Percentiles rank a stretch among this genome's conserved stretches.
phyloP scores from a whole-genome alignment of 2,329 filamentous ascomycete genomes.

The Hypoxylon sp. region DNA sequence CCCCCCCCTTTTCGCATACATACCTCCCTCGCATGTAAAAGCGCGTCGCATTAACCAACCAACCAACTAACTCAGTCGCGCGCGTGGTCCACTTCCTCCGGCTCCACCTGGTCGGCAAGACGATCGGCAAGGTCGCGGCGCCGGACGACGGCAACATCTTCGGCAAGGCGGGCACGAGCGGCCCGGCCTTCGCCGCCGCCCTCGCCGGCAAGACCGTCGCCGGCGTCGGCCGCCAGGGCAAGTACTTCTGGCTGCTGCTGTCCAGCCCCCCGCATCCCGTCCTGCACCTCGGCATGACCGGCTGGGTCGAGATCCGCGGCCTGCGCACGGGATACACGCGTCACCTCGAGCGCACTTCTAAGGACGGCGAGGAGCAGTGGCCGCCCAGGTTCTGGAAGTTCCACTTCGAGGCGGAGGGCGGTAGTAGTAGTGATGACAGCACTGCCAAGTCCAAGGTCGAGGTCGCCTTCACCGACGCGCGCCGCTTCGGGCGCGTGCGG shows the following conservation, averaged over 20 bases:
- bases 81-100: conserved; percentile 86
- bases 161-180: conserved; percentile 86
- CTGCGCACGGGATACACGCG: conserved; percentile 80
- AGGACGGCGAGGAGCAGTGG: conserved; percentile 71
- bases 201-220: conserved; percentile 76
- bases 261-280: conserved; percentile 84
- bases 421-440: too few relatives aligned
- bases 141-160: conserved; percentile 86
- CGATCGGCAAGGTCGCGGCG: conserved; percentile 72
- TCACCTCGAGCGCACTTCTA: conserved; percentile 80
- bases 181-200: conserved; percentile 74
- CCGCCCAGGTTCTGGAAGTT: conserved; percentile 94
- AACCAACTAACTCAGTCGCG: conserved; percentile 73
- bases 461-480: conserved; percentile 83
- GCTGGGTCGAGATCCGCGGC: conserved; percentile 89
- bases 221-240: conserved; percentile 83
- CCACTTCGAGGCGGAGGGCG: conserved; percentile 68
- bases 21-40: background rate
- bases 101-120: conserved; percentile 84
- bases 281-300: conserved; percentile 84
- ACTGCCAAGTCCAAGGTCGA: conserved; percentile 59
- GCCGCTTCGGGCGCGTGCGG: conserved; percentile 80
- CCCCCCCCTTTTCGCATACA: background rate
- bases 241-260: conserved; percentile 90
- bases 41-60: conserved; percentile 16